Conservation (phyloP, 345 rosid genomes). For the Salix purpurea region DNA sequence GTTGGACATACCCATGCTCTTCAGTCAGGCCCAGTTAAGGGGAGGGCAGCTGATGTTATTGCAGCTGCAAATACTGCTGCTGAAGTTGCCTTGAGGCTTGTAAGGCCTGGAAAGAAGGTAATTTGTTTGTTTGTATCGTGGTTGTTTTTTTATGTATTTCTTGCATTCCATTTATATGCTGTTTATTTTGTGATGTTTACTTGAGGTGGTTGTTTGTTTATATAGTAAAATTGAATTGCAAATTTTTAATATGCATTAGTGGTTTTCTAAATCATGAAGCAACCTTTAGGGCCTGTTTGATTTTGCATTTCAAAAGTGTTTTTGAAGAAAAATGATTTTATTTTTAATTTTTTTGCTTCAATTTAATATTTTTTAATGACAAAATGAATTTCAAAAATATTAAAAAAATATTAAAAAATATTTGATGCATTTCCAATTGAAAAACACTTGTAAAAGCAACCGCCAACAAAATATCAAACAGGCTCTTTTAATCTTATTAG, state of each 20-base stretch:
- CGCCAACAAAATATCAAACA: too few species aligned
- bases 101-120: conserved; percentile 96
- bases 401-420: too few species aligned
- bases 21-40: conserved; percentile 63
- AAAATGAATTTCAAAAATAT: too few species aligned
- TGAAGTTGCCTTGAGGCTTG: conserved; percentile 97
- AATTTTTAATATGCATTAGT: neutral
- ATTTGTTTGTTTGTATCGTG: neutral
- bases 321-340: too few species aligned
- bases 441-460: too few species aligned
- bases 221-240: neutral
- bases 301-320: too few species aligned
- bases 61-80: conserved; percentile 94
- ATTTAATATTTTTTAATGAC: too few species aligned
- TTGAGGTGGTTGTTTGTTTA: neutral
- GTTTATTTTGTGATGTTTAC: neutral
- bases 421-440: too few species aligned
- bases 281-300: neutral
- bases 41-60: conserved; percentile 85
- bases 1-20: conserved; percentile 87
- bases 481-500: neutral
- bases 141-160: neutral
- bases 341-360: too few species aligned
- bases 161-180: neutral
- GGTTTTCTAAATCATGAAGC: too few species aligned